These are phyloP conservation scores for Pseudocercospora crystallina DNA, from an alignment of 2,329 filamentous ascomycete genomes.

Conservation along the genomic window DNA sequence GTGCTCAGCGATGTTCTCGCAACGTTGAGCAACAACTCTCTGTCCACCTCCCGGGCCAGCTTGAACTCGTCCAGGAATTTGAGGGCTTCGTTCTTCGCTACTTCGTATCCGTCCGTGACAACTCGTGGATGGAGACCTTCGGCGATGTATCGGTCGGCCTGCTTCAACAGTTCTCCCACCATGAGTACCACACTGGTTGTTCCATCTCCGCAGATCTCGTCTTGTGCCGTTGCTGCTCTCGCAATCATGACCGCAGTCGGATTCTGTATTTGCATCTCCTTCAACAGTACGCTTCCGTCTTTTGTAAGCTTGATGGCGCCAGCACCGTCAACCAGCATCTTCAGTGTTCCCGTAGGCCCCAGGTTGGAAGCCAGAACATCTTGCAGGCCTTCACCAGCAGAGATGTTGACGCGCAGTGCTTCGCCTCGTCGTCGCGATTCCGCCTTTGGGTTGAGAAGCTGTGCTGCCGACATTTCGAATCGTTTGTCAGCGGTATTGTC, in stretches of 20 bases:
- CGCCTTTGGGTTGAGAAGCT: slow-evolving; percentile 97
- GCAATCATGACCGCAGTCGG: slow-evolving; percentile 86
- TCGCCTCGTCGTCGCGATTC: slow-evolving; percentile 97
- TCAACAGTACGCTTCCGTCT: slow-evolving; percentile 84
- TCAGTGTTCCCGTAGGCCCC: slow-evolving; percentile 89
- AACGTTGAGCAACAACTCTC: slow-evolving; percentile 89
- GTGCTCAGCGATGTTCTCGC: slow-evolving; percentile 92
- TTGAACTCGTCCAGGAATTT: slow-evolving; percentile 97
- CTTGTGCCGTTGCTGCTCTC: slow-evolving; percentile 88
- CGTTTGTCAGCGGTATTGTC: too few relatives aligned
- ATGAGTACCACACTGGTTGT: slow-evolving; percentile 94
- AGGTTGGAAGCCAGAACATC: slow-evolving; percentile 91
- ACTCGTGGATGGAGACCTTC: slow-evolving; percentile 97
- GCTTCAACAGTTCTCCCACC: slow-evolving; percentile 95
- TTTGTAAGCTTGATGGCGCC: slow-evolving; percentile 95
- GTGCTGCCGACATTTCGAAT: slow-evolving; percentile 81
- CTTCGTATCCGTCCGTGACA: slow-evolving; percentile 95
- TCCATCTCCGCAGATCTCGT: slow-evolving; percentile 97
- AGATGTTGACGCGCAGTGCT: slow-evolving; percentile 96
- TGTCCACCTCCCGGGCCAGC: slow-evolving; percentile 80
- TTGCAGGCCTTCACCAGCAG: slow-evolving; percentile 78
- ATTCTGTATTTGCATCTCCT: slow-evolving; percentile 92
- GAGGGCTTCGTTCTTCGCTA: slow-evolving; percentile 88
- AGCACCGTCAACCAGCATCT: slow-evolving; percentile 75
- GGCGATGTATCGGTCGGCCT: slow-evolving; percentile 92